Conservation (phyloP, 2,329 filamentous ascomycete genomes). For the Aspergillus piperis region DNA sequence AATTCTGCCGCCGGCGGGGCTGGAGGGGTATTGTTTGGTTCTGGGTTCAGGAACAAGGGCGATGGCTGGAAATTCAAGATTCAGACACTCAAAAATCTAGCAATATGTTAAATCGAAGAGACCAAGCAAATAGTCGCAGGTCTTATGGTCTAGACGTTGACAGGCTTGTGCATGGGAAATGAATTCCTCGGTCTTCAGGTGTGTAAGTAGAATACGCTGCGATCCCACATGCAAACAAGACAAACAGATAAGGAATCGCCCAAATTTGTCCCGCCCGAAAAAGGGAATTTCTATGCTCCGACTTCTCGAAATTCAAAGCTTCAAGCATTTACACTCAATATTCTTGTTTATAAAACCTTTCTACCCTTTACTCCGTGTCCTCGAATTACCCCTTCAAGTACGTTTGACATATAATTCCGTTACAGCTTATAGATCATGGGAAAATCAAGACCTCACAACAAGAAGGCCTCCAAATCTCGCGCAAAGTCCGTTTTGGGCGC, state of each 20-base stretch:
- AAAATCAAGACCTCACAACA: slow-evolving; percentile 54
- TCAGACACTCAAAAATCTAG: not conserved
- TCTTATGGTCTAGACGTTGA: slow-evolving; percentile 5
- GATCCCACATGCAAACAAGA: slow-evolving; percentile 44
- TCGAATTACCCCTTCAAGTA: slow-evolving; percentile 9
- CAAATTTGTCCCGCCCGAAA: slow-evolving; percentile 31
- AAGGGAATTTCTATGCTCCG: slow-evolving; percentile 20
- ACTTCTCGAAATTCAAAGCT: slow-evolving; percentile 10
- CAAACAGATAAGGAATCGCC: slow-evolving; percentile 40
- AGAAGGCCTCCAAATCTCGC: slow-evolving; percentile 43
- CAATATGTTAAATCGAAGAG: not conserved
- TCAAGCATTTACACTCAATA: not conserved
- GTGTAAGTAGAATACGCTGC: slow-evolving; percentile 23
- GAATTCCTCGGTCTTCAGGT: slow-evolving; percentile 16
- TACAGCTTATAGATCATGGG: slow-evolving; percentile 45
- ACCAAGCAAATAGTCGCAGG: not conserved
- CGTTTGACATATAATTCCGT: slow-evolving; percentile 10
- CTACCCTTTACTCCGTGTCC: not conserved
- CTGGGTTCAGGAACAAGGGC: not conserved
- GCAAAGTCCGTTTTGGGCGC: slow-evolving; percentile 48
- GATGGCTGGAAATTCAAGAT: not conserved
- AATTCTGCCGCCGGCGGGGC: slow-evolving; percentile 29
- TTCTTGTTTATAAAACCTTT: not conserved
- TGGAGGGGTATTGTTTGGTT: slow-evolving; percentile 31
- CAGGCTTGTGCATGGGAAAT: not conserved